phyloP scores from a whole-genome alignment of 495 filamentous ascomycete species.

The Melanomma pulvis-pyrius region DNA sequence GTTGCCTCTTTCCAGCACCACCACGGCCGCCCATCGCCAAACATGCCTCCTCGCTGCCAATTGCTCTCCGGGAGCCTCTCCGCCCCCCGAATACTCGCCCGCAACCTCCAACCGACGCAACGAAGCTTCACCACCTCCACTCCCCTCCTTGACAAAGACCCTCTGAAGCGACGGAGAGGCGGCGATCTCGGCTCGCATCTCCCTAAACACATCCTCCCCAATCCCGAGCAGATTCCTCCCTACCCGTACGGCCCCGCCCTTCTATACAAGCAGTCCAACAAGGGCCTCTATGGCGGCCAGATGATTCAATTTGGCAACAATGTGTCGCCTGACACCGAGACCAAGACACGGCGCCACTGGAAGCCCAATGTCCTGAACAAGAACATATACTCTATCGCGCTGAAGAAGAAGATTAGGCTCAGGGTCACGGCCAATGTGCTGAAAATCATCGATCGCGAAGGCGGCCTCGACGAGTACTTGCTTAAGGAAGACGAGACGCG shows the following conservation, averaged over 20 bases:
- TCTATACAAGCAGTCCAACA: conserved; percentile 84
- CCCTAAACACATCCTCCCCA: conserved; percentile 27
- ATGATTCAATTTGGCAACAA: conserved; percentile 90
- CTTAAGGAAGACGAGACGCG: conserved; percentile 71
- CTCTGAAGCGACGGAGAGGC: neutral
- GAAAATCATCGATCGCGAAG: conserved; percentile 82
- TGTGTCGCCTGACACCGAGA: conserved; percentile 72
- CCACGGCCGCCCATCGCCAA: neutral
- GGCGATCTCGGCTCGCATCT: conserved; percentile 29
- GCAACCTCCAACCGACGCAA: neutral
- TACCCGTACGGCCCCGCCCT: conserved; percentile 78
- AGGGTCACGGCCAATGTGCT: conserved; percentile 76
- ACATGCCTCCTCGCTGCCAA: conserved; percentile 12
- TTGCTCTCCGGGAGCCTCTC: conserved; percentile 18
- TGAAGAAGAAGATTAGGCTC: conserved; percentile 68
- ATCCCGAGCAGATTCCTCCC: conserved; percentile 55
- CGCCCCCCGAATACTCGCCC: neutral
- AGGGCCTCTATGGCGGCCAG: conserved; percentile 77
- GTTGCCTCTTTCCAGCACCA: neutral
- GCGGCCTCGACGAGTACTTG: conserved; percentile 89
- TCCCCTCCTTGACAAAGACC: conserved; percentile 4
- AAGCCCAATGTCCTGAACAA: conserved; percentile 83
- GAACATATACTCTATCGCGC: conserved; percentile 68
- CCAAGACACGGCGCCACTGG: conserved; percentile 86
- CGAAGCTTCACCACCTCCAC: conserved; percentile 18